Percentiles rank a stretch among this genome's conserved stretches.
Conservation (phyloP, 345 rosid genomes). For the Moricandia arvensis region DNA sequence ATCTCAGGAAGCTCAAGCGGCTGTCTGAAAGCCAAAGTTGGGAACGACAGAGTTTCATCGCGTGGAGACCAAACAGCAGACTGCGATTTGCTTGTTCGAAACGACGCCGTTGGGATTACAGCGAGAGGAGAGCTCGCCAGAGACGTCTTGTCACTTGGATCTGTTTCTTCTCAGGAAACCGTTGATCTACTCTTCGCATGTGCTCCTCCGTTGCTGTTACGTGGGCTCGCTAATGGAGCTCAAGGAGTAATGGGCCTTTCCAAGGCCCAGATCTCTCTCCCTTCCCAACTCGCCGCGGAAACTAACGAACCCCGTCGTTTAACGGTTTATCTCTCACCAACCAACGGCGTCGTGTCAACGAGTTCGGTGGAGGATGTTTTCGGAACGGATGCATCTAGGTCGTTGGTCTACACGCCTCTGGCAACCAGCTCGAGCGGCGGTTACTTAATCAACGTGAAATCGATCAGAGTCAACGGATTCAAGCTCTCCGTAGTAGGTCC, state of each 20-base stretch:
- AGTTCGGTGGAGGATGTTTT: constrained; percentile 36
- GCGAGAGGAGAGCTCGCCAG: constrained; percentile 49
- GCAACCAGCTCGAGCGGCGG: constrained; percentile 32
- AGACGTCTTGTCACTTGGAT: constrained; percentile 43
- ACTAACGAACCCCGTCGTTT: constrained; percentile 42
- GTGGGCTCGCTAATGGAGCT: constrained; percentile 52
- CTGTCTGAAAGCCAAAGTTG: constrained; percentile 42
- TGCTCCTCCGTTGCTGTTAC: constrained; percentile 39
- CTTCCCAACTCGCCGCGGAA: constrained; percentile 53
- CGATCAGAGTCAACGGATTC: constrained; percentile 54
- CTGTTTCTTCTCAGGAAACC: constrained; percentile 30
- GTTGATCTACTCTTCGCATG: constrained; percentile 47
- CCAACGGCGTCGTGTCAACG: constrained; percentile 47
- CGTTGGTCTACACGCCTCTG: constrained; percentile 59
- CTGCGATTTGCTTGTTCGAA: constrained; percentile 43
- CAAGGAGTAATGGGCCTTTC: constrained; percentile 61
- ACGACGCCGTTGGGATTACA: constrained; percentile 33
- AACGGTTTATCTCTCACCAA: constrained; percentile 49
- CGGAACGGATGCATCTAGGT: constrained; percentile 41
- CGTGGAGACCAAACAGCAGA: constrained; percentile 2
- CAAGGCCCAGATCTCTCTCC: constrained; percentile 48
- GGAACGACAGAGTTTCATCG: not conserved
- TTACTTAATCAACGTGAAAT: constrained; percentile 50
- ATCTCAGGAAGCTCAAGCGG: constrained; percentile 55
- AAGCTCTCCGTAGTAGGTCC: constrained; percentile 35